Evolutionary conservation across 2,329 filamentous ascomycete genomes (phyloP).

Genomic region (Fusarium penzigii): DNA sequence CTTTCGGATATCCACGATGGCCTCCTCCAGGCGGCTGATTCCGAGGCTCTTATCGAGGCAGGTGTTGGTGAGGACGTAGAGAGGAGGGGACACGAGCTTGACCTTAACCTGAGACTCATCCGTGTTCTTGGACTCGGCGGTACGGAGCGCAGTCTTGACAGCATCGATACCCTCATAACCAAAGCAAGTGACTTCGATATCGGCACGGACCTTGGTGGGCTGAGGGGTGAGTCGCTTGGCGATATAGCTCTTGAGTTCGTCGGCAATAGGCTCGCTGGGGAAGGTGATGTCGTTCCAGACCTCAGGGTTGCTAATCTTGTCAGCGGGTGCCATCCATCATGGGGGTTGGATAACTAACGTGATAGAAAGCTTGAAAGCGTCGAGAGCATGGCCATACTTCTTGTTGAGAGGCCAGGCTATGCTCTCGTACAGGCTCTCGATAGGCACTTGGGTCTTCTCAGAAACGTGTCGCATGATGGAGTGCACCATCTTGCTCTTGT

Average conservation of each 20-base stretch:
- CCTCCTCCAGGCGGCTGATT: constrained; percentile 81
- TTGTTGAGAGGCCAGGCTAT: constrained; percentile 98
- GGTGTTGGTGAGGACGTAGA: constrained; percentile 95
- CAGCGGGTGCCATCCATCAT: constrained; percentile 5
- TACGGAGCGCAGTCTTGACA: constrained; percentile 88
- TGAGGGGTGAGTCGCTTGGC: constrained; percentile 95
- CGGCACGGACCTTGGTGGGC: constrained; percentile 97
- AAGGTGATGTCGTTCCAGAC: constrained; percentile 95
- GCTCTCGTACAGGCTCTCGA: constrained; percentile 89
- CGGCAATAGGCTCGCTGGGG: constrained; percentile 78
- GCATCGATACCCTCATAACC: constrained; percentile 98
- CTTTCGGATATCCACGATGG: constrained; percentile 82
- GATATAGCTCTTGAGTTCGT: constrained; percentile 94
- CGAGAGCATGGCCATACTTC: constrained; percentile 94
- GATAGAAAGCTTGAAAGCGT: constrained; percentile 99
- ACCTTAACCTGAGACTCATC: constrained; percentile 95
- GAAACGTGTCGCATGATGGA: constrained; percentile 98
- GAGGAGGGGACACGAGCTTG: constrained; percentile 93
- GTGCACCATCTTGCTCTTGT: constrained; percentile 99
- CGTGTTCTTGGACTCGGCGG: constrained; percentile 90
- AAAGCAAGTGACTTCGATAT: constrained; percentile 94
- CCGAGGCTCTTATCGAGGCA: constrained; percentile 91
- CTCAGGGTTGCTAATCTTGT: constrained; percentile 73
- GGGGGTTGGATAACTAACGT: constrained; percentile 60
- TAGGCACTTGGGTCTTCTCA: constrained; percentile 93